A percentile compares a stretch with the other conserved stretches of the same genome.
phyloP scores from a whole-genome alignment of 768 basidiomycete species.

The Gloeophyllum trabeum region DNA sequence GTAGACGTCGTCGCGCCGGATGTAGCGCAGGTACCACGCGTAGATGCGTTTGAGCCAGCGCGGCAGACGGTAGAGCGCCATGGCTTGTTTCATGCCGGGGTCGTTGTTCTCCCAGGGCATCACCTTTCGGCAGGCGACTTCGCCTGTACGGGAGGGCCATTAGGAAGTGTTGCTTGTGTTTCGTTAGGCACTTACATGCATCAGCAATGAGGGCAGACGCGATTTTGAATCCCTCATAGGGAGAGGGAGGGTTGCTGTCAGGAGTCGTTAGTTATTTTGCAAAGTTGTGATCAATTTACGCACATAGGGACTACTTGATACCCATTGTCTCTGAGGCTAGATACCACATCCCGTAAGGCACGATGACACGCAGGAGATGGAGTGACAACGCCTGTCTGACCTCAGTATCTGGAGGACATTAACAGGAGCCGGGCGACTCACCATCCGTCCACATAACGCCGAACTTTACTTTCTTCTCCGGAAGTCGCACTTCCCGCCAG shows the following conservation, averaged over 20 bases:
- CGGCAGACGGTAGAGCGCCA: slow-evolving; percentile 30
- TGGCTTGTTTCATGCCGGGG: slow-evolving; percentile 28
- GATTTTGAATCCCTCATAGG: slow-evolving; percentile 40
- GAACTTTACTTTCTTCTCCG: slow-evolving; percentile 23
- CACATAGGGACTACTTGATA: no score
- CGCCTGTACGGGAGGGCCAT: not conserved
- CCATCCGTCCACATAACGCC: slow-evolving; percentile 58
- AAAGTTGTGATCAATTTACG: not conserved
- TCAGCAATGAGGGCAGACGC: slow-evolving; percentile 44
- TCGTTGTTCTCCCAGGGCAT: slow-evolving; percentile 41
- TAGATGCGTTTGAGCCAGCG: slow-evolving; percentile 34
- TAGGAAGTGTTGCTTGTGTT: not conserved
- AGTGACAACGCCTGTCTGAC: slow-evolving; percentile 35
- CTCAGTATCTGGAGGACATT: not conserved
- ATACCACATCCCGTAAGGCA: no score
- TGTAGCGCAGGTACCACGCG: slow-evolving; percentile 37
- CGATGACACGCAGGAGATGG: slow-evolving; percentile 51
- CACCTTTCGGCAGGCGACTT: slow-evolving; percentile 16
- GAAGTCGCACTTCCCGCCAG: slow-evolving; percentile 26
- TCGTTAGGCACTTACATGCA: slow-evolving; percentile 21
- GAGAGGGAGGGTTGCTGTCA: slow-evolving; percentile 29
- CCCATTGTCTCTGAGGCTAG: no score
- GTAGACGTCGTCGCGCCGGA: slow-evolving; percentile 39
- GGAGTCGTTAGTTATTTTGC: not conserved
- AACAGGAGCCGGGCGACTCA: slow-evolving; percentile 14